Conservation (phyloP, 768 basidiomycete species). For the Pisolithus marmoratus region DNA sequence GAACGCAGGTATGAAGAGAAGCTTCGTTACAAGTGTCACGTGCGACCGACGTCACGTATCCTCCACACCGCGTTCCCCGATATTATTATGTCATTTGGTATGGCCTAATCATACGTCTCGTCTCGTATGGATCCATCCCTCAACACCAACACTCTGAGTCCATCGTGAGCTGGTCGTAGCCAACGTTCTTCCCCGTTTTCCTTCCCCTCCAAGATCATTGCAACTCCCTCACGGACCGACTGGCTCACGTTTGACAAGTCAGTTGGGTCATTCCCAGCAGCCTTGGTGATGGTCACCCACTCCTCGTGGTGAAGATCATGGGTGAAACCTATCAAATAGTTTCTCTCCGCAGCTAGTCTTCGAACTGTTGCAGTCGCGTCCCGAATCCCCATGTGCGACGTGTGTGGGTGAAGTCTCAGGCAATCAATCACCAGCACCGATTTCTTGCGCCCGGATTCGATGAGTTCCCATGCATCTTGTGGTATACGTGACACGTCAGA, state of each 20-base stretch:
- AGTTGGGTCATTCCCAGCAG: constrained; percentile 33
- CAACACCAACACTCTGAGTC: constrained; percentile 51
- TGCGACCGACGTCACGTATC: neutral
- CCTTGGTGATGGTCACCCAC: constrained; percentile 59
- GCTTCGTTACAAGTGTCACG: neutral
- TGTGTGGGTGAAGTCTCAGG: constrained; percentile 56
- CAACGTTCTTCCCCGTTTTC: constrained; percentile 43
- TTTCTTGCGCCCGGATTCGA: constrained; percentile 25
- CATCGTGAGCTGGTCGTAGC: constrained; percentile 74
- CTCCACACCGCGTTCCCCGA: no score
- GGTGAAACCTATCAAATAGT: constrained; percentile 70
- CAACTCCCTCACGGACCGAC: constrained; percentile 38
- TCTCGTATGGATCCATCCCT: constrained; percentile 41
- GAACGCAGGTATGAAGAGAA: neutral
- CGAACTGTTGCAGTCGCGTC: constrained; percentile 54
- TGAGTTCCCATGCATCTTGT: constrained; percentile 56
- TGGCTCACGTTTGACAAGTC: constrained; percentile 21
- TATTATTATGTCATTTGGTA: constrained; percentile 2
- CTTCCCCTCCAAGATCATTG: constrained; percentile 42
- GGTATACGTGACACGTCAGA: constrained; percentile 83
- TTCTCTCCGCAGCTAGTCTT: constrained; percentile 52
- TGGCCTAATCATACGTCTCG: constrained; percentile 38
- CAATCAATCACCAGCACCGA: constrained; percentile 75
- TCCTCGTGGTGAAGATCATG: constrained; percentile 79
- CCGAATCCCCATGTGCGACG: constrained; percentile 76